A percentile compares a stretch with the other conserved stretches of the same genome.
These are phyloP conservation scores for Cyclotella atomus DNA, from an alignment of 108 stramenopile species.

Conservation along the genomic window DNA sequence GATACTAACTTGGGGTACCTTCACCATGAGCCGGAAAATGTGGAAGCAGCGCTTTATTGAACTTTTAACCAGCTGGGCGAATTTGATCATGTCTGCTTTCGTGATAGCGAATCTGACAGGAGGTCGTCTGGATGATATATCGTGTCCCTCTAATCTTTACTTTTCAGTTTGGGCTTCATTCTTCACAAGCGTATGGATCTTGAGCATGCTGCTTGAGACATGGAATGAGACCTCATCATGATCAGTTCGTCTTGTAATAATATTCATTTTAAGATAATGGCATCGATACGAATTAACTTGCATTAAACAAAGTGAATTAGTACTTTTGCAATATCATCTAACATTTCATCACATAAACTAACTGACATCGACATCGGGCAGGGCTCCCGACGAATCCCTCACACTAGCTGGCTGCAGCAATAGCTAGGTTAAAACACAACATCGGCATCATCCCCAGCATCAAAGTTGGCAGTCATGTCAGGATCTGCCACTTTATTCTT, in stretches of 20 bases:
- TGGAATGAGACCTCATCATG: not conserved
- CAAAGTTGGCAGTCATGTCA: slow-evolving; percentile 83
- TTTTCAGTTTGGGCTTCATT: slow-evolving; percentile 29
- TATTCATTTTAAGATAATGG: not conserved
- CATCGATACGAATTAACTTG: not conserved
- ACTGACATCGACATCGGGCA: too few species aligned
- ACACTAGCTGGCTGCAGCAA: not conserved
- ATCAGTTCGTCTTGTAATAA: too few species aligned
- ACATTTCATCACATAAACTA: slow-evolving; percentile 5
- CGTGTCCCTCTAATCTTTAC: slow-evolving; percentile 35
- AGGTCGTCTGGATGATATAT: slow-evolving; percentile 14
- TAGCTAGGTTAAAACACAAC: slow-evolving; percentile 80
- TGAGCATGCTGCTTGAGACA: slow-evolving; percentile 16
- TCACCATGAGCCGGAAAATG: not conserved
- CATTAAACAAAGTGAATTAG: not conserved
- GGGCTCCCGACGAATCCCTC: not conserved
- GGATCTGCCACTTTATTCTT: slow-evolving; percentile 57
- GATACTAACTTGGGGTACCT: slow-evolving; percentile 8
- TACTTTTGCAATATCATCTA: not conserved
- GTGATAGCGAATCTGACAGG: slow-evolving; percentile 23
- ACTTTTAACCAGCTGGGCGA: not conserved
- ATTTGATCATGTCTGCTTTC: slow-evolving; percentile 2
- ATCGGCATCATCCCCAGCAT: slow-evolving; percentile 83
- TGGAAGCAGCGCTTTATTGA: not conserved
- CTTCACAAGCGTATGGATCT: slow-evolving; percentile 25